Evolutionary conservation across 192 early-diverging fungal species (phyloP).

Genomic region (Entomortierella chlamydospora): DNA sequence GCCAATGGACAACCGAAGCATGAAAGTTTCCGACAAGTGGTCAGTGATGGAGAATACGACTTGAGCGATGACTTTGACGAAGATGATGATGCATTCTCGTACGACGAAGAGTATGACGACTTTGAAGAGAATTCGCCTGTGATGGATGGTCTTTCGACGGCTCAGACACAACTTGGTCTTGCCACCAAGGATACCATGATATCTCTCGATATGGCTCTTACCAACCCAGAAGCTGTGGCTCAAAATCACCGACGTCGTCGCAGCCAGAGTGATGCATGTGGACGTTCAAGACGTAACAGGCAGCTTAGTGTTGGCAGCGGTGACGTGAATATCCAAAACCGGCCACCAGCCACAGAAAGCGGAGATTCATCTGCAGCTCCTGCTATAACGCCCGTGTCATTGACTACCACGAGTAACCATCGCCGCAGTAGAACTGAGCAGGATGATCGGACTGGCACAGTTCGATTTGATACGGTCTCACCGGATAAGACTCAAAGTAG

Average conservation of each 20-base stretch:
- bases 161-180: conserved; percentile 1
- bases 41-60: conserved; percentile 53
- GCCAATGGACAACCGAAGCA: conserved; percentile 3
- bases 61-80: conserved; percentile 27
- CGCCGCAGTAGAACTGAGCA: conserved; percentile 44
- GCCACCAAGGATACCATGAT: conserved; percentile 9
- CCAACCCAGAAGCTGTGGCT: background rate
- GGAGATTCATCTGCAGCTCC: background rate
- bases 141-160: background rate
- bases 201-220: conserved; percentile 41
- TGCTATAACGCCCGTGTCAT: background rate
- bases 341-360: background rate
- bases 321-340: no score
- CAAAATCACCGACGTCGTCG: conserved; percentile 24
- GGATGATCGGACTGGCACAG: conserved; percentile 22
- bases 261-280: conserved; percentile 43
- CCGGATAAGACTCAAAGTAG: background rate
- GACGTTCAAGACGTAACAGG: conserved; percentile 8
- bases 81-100: conserved; percentile 32
- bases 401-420: conserved; percentile 14
- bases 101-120: conserved; percentile 32
- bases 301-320: background rate
- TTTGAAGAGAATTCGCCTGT: conserved; percentile 3
- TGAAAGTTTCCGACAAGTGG: conserved; percentile 48
- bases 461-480: conserved; percentile 25